Base-by-base conservation (phyloP, 495 filamentous ascomycete genomes). In the Podospora comata region DNA sequence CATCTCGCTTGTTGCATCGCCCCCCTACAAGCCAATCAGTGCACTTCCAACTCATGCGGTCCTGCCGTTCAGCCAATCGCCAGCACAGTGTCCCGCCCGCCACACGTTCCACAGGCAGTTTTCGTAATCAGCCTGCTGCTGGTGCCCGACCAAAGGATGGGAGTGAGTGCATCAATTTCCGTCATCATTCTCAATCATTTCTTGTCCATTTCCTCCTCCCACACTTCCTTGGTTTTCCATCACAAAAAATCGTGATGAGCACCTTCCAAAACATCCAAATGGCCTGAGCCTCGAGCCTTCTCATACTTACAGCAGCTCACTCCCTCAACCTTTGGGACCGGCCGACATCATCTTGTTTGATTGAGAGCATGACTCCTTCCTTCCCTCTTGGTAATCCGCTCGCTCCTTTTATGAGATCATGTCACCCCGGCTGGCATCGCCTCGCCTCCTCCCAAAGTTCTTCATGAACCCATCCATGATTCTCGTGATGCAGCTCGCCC, bases 1-100 rank as follows among this genome's bases (percentile, higher is more conserved):
- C 55, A 57, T 62, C 13, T 16, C 16, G 64, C 53, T 34, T 27
- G 60, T 34, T 28, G 60, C 60, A 30, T 28, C 27, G 60, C 60
- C 60, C 60, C 60, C 3, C 4, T 4, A 23, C 61, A 59, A 32
- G 60, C 68, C 68, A 70, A 70, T 70, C 68, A 67, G 54, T 53
- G 55, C n/a, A 39, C 4, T 13, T 18, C 54, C 18, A 23, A 32
- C 34, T 66, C 60, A 70, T 67, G 64, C 60, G 28, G 32, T 59
- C 3, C n/a, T 55, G 27, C 54, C 19, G 26, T 27, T 30, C 18
- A 32, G 11, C 68, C 68, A 70, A 70, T 67, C 19, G 62, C 4
- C 0, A 1, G 30, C 0, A 16, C 20, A 30, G 15, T 64, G 27
- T 44, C 39, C 58, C 64, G 61, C 53, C 68, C n/a, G 65, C 19